A percentile compares a stretch with the other conserved stretches of the same genome.
phyloP scores from a whole-genome alignment of 2,329 filamentous ascomycete genomes.

The Penicillium sp. region DNA sequence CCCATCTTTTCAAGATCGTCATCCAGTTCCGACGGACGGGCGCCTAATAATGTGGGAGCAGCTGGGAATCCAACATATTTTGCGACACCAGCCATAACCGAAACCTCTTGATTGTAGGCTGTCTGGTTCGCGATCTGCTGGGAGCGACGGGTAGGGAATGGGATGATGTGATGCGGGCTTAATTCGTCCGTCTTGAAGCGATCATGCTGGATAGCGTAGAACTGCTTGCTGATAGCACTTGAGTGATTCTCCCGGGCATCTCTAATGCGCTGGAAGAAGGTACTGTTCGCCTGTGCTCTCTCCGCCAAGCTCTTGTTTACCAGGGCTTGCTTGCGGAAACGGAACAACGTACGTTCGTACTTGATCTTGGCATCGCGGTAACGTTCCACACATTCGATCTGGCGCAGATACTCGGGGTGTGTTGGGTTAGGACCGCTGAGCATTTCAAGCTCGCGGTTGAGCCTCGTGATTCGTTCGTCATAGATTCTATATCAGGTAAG shows the following conservation, averaged over 20 bases:
- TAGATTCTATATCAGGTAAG: constrained; percentile 63
- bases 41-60: constrained; percentile 77
- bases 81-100: constrained; percentile 81
- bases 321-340: constrained; percentile 71
- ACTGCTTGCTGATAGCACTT: constrained; percentile 79
- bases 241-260: constrained; percentile 79
- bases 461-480: constrained; percentile 79
- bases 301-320: constrained; percentile 75
- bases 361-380: constrained; percentile 77
- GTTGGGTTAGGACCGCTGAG: constrained; percentile 60
- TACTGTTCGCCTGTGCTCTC: constrained; percentile 80
- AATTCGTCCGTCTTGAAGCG: constrained; percentile 75
- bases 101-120: constrained; percentile 93
- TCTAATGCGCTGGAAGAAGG: constrained; percentile 84
- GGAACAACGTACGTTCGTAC: constrained; percentile 70
- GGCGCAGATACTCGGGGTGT: constrained; percentile 89
- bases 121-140: constrained; percentile 82
- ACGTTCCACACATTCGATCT: constrained; percentile 82
- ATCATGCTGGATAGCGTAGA: constrained; percentile 90
- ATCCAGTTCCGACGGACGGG: constrained; percentile 71
- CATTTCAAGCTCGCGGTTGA: constrained; percentile 67
- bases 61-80: constrained; percentile 97
- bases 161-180: constrained; percentile 76
- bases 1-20: constrained; percentile 88
- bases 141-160: constrained; percentile 72